phyloP scores from a whole-genome alignment of 805 yeast species.

The Saccharomycopsis schoenii region DNA sequence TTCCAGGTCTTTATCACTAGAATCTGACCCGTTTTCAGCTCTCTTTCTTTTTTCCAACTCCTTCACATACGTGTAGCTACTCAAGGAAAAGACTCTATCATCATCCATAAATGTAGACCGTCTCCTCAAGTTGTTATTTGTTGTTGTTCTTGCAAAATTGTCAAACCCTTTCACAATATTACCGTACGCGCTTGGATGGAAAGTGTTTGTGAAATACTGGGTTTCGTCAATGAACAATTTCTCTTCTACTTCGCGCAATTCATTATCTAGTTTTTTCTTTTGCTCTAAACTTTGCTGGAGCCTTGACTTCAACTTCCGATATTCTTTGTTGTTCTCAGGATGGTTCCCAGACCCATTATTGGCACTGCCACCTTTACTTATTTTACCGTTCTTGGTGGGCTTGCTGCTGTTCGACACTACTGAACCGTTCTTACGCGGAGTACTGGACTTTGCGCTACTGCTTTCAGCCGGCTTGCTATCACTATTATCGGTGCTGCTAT shows the following conservation, averaged over 20 bases:
- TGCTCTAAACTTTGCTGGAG: slow-evolving; percentile 52
- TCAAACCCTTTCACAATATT: slow-evolving; percentile 91
- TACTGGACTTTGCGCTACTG: not conserved
- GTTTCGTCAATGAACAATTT: slow-evolving; percentile 70
- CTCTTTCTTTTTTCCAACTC: slow-evolving; percentile 42
- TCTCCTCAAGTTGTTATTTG: slow-evolving; percentile 20
- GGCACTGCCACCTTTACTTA: not conserved
- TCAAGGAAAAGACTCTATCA: slow-evolving; percentile 72
- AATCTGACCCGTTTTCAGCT: slow-evolving; percentile 13
- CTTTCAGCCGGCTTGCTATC: not conserved
- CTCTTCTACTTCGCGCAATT: slow-evolving; percentile 59
- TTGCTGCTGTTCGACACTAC: not conserved
- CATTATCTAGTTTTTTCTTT: slow-evolving; percentile 56
- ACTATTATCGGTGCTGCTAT: not conserved
- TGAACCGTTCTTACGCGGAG: not conserved
- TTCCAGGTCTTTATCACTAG: slow-evolving; percentile 21
- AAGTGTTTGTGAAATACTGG: slow-evolving; percentile 62
- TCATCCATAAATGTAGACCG: slow-evolving; percentile 55
- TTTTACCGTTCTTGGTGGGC: not conserved
- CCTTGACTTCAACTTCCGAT: slow-evolving; percentile 56
- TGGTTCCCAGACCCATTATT: not conserved
- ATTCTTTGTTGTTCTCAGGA: slow-evolving; percentile 29
- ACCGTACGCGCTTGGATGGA: slow-evolving; percentile 32
- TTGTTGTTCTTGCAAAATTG: slow-evolving; percentile 47
- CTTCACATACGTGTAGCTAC: slow-evolving; percentile 60